Conservation (phyloP, 139 green algal genomes). For the Chlorella sp. region DNA sequence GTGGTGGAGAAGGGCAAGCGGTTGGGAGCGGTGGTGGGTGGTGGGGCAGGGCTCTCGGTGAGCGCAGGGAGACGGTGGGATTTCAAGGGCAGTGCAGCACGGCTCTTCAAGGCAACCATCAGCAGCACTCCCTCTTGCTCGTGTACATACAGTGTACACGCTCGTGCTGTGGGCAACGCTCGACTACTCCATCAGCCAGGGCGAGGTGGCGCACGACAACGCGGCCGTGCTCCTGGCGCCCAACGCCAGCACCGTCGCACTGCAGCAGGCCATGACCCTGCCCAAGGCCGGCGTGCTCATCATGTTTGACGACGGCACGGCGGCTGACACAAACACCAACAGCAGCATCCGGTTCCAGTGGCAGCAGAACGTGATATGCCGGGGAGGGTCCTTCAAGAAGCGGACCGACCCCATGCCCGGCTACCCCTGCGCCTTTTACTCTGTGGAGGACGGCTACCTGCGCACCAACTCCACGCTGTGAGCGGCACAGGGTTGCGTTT, state of each 20-base stretch:
- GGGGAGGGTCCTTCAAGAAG: not conserved
- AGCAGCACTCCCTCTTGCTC: no score
- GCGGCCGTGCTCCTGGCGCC: not conserved
- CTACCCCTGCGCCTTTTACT: not conserved
- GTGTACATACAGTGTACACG: not conserved
- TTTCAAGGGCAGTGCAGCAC: no score
- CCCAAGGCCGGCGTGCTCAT: not conserved
- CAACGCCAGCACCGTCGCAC: no score
- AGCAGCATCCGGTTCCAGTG: not conserved
- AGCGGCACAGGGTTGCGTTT: no score
- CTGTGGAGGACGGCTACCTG: not conserved
- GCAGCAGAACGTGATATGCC: not conserved
- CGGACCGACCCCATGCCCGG: not conserved
- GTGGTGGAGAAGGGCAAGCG: no score
- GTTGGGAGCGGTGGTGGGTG: no score
- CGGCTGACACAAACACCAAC: not conserved
- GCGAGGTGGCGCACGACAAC: not conserved
- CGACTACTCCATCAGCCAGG: not conserved
- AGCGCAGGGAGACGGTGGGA: no score
- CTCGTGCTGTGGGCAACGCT: not conserved
- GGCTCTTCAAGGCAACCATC: no score
- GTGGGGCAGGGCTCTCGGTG: no score
- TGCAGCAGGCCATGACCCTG: not conserved
- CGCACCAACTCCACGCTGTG: slow-evolving; percentile 1
- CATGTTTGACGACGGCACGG: not conserved